A percentile compares a stretch with the other conserved stretches of the same genome.
phyloP scores from a whole-genome alignment of 345 rosid genomes.

The Bretschneidera sinensis region DNA sequence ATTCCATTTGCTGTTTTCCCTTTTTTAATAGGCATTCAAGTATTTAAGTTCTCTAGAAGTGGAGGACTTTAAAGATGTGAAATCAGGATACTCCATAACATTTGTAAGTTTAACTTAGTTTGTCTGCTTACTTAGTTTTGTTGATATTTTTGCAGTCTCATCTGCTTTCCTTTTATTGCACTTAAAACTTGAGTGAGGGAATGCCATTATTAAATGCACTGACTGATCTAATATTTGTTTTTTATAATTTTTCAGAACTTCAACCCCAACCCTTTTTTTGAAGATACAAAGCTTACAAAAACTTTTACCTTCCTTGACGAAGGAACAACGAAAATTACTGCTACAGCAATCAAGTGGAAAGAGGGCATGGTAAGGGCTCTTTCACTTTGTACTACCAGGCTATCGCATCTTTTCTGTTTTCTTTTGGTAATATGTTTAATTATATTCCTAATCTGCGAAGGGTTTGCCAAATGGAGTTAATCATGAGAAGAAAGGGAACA shows the following conservation, averaged over 20 bases:
- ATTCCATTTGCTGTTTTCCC: background rate
- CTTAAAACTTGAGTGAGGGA: background rate
- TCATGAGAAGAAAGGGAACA: conserved; percentile 84
- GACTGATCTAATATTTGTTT: background rate
- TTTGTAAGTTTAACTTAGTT: conserved; percentile 52
- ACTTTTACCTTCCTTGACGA: conserved; percentile 80
- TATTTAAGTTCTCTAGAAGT: conserved; percentile 68
- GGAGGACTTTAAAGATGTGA: conserved; percentile 85
- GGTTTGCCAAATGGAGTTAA: conserved; percentile 79
- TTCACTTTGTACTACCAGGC: background rate
- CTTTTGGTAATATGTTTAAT: conserved; percentile 11
- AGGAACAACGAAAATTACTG: conserved; percentile 68
- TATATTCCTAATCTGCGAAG: conserved; percentile 34
- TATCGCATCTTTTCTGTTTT: conserved; percentile 5
- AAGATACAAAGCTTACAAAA: conserved; percentile 73
- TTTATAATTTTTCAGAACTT: conserved; percentile 63
- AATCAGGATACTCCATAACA: conserved; percentile 81
- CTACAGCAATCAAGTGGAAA: conserved; percentile 86
- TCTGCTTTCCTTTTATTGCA: background rate
- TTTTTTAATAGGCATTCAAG: conserved; percentile 63
- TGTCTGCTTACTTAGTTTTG: background rate
- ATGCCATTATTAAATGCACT: conserved; percentile 1
- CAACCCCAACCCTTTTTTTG: conserved; percentile 74
- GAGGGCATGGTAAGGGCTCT: conserved; percentile 69
- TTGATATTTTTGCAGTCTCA: background rate